Base-by-base conservation (phyloP, 805 yeast species). In the Schwanniomyces vanrijiae region DNA sequence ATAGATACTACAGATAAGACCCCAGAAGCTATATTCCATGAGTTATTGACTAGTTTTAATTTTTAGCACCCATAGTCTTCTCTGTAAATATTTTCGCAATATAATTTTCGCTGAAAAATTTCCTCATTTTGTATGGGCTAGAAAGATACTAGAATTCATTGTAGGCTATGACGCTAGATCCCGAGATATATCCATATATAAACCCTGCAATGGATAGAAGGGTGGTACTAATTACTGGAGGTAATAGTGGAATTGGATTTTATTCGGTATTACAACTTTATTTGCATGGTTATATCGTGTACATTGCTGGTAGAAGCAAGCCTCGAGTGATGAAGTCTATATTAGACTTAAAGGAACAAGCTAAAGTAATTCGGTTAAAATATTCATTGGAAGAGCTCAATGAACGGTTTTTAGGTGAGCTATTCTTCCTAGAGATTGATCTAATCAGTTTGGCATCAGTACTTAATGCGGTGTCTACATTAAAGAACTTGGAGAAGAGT, bases 221-320 rank as follows among this genome's bases (percentile, higher is more conserved):
- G 47, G 83, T 86, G 3, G 90, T 88, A 2, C 68, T 89, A 5
- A 81, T 89, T 25, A 84, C 94, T 0, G 95, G 96, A 1, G 95
- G 94, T 5, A 86, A 84, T 55, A 78, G 86, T 46, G 96, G 96
- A 0, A 79, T 87, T 16, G 96, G 96, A 9, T 88, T 79, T 73
- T 86, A 75, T 60, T 83, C 91, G 0, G 88, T 82, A 7, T 69
- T 88, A 20, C 91, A 88, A 57, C 73, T 89, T 5, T 88, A 84
- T 57, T 69, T 87, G 43, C 96, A 88, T 62, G 96, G 96, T 0
- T 86, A 78, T 60, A 70, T 75, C 7, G 84, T 89, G 3, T 89
- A 88, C 59, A 70, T 89, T 31, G 89, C 87, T 2, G 92, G 95
- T 3, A 69, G 96, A 53, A 82, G 79, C 53, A 70, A 68, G 38